These are phyloP conservation scores for Benincasa hispida DNA, from an alignment of 306 rosid genomes.

Conservation along the genomic window DNA sequence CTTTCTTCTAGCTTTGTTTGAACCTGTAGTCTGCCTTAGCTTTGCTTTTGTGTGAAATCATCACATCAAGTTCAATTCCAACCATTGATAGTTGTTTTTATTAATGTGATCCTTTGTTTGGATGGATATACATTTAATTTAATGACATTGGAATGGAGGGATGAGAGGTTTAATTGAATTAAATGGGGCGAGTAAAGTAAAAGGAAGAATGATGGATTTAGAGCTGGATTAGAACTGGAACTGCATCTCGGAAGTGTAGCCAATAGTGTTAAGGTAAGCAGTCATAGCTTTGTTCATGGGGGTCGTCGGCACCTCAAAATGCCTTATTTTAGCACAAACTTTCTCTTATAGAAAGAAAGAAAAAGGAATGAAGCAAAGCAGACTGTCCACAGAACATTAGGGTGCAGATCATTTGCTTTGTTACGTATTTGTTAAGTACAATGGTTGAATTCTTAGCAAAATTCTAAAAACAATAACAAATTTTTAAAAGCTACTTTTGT, in stretches of 20 bases:
- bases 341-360: not conserved
- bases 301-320: conserved; percentile 43
- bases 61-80: not conserved
- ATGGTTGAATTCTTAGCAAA: too few species aligned
- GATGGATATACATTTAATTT: not conserved
- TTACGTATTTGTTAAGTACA: too few species aligned
- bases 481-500: too few species aligned
- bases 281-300: conserved; percentile 50
- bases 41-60: not conserved
- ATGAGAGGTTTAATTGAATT: not conserved
- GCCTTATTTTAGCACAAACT: not conserved
- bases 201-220: too few species aligned
- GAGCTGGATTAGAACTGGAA: conserved; percentile 28
- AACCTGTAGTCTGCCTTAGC: not conserved
- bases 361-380: not conserved
- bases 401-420: conserved; percentile 37
- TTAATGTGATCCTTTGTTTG: too few species aligned
- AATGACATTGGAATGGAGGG: not conserved
- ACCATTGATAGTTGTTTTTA: not conserved
- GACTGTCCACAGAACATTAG: conserved; percentile 20
- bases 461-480: too few species aligned
- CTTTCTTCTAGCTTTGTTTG: not conserved
- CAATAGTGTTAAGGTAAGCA: conserved; percentile 24
- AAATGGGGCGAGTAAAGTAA: not conserved
- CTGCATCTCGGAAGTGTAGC: conserved; percentile 29